Base-by-base conservation (phyloP, 441 rosid species). In the Pelargonium australe region DNA sequence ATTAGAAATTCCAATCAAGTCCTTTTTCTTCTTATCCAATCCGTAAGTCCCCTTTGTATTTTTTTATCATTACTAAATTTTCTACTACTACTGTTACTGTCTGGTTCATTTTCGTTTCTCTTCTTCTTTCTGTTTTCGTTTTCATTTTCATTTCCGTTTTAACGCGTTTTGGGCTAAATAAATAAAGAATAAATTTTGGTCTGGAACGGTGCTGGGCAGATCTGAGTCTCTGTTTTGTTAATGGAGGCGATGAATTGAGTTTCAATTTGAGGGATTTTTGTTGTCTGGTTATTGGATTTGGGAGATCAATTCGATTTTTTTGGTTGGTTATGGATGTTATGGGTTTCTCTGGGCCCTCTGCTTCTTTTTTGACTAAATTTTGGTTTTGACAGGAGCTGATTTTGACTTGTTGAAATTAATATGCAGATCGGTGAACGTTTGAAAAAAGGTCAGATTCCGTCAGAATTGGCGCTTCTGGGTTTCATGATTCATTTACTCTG, bases 41-140 rank as follows among this genome's bases (percentile, higher is more conserved):
- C 87, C 72, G 92, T 86, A 86, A 85, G 91, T 85, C 23, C 71
- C 77, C 65, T 68, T 16, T 67, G 47, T 31, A 58, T 73, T 76
- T 47, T 68, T 64, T 73, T 71, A 43, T 43, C 72, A 60, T 19
- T 61, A 66, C 53, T 57, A 17, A 45, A 65, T 76, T 51, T 65
- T 63, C 11, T 7, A 34, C 57, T 10, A 14, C 63, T 16, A 23
- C 65, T 70, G 20, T 31, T 31, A 6, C 23, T 53, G 53, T 40
- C 58, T 11, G 8, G 57, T 68, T 58, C 12, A 8, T 5, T 14
- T 0, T 14, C 37, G 37, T 31, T 31, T 31, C 37, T 3, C 37
- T 31, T 34, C 1, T 14, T 51, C 12, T 2, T 25, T 31, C 34
- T 51, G 44, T 34, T 57, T 66, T 63, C 12, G n/a, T 20, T 41